Evolutionary conservation across 106 monocot species (phyloP).

Genomic region (Dendrobium huoshanense): DNA sequence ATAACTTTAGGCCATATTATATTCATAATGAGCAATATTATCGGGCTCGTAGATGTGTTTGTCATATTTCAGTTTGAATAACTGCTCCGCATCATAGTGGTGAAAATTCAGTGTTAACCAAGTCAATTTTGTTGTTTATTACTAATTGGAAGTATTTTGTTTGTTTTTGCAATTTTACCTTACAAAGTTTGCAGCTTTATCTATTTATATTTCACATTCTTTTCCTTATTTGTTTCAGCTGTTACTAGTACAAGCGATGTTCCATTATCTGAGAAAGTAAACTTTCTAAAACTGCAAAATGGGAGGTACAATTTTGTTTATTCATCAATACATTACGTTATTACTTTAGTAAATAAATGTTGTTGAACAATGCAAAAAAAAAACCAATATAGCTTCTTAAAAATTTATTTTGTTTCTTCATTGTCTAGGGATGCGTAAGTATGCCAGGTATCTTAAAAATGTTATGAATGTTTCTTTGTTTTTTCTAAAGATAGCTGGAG

Average conservation of each 20-base stretch:
- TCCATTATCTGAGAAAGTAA: constrained; percentile 65
- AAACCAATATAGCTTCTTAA: background rate
- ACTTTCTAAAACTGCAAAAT: constrained; percentile 92
- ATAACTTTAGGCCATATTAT: constrained; percentile 3
- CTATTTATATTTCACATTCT: constrained; percentile 1
- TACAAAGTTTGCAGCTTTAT: background rate
- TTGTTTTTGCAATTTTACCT: background rate
- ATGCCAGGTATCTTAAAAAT: background rate
- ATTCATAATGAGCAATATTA: background rate
- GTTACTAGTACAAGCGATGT: constrained; percentile 27
- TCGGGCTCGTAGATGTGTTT: background rate
- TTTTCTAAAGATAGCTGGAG: background rate
- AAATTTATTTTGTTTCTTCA: background rate
- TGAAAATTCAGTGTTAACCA: background rate
- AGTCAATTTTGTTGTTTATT: background rate
- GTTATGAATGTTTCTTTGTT: background rate
- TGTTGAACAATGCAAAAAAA: background rate
- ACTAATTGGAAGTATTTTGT: background rate
- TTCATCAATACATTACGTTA: background rate
- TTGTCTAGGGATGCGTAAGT: background rate
- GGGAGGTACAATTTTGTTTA: constrained; percentile 56
- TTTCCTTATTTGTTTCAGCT: constrained; percentile 27
- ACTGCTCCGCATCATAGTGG: background rate
- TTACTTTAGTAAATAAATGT: background rate
- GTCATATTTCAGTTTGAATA: background rate